Conservation (phyloP, 257 asterid genomes). For the Linderniella brevidens region DNA sequence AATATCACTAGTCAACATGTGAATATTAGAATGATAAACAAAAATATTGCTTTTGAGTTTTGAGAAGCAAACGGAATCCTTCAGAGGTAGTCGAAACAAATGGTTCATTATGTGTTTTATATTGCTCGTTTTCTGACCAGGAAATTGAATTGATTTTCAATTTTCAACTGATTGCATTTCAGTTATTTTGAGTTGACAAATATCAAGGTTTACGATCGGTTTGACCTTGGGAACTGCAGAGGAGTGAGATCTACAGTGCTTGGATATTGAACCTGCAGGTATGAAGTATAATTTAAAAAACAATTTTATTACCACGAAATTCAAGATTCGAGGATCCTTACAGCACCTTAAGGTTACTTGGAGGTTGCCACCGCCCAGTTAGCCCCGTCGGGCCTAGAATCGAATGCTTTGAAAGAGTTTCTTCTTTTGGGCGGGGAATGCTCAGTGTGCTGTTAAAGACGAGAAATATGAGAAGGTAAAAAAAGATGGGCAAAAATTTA, state of each 20-base stretch:
- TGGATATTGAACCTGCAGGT: constrained; percentile 77
- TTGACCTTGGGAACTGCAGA: constrained; percentile 47
- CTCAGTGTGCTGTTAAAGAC: constrained; percentile 32
- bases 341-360: constrained; percentile 48
- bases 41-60: not conserved
- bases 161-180: too few relatives aligned
- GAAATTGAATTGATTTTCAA: too few relatives aligned
- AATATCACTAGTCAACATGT: not conserved
- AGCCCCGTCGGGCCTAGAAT: constrained; percentile 92
- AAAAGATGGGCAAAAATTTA: constrained; percentile 4
- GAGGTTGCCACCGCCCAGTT: constrained; percentile 77
- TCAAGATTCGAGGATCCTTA: constrained; percentile 9
- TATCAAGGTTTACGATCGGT: constrained; percentile 8
- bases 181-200: constrained; percentile 6
- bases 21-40: not conserved
- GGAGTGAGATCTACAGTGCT: constrained; percentile 52
- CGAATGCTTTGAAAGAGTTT: constrained; percentile 83
- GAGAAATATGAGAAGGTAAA: constrained; percentile 7
- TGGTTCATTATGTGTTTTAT: too few relatives aligned
- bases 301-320: constrained; percentile 1
- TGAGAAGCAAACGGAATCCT: not conserved
- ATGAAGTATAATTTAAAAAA: constrained; percentile 11
- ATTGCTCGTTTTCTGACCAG: too few relatives aligned
- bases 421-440: constrained; percentile 64
- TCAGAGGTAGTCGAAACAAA: too few relatives aligned